These are phyloP conservation scores for Lagenidium giganteum DNA, from an alignment of 352 stramenopile genomes.

Conservation along the genomic window DNA sequence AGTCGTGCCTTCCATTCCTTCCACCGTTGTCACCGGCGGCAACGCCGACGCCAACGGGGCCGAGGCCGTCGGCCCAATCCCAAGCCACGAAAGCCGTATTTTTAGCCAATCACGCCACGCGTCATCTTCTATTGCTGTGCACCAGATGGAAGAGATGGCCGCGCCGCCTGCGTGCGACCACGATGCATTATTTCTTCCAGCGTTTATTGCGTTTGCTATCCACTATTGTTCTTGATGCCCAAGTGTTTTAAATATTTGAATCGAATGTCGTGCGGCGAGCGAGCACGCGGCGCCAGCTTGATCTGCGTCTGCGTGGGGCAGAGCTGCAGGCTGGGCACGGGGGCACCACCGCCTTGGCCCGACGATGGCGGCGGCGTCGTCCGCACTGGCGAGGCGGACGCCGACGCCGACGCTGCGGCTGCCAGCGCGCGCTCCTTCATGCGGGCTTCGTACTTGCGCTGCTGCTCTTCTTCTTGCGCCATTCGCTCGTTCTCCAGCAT, in stretches of 20 bases:
- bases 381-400: conserved; percentile 15
- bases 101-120: too few species aligned
- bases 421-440: conserved; percentile 15
- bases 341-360: conserved; percentile 16
- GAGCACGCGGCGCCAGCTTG: conserved; percentile 61
- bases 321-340: conserved; percentile 43
- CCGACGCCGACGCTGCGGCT: conserved; percentile 6
- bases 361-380: conserved; percentile 29
- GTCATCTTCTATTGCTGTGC: too few species aligned
- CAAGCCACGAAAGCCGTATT: too few species aligned
- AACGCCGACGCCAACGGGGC: too few species aligned
- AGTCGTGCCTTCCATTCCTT: too few species aligned
- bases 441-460: conserved; percentile 38
- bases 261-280: conserved; percentile 68
- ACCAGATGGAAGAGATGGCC: too few species aligned
- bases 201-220: too few species aligned
- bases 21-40: too few species aligned
- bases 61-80: too few species aligned
- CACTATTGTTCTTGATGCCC: conserved; percentile 63
- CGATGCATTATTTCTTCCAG: too few species aligned
- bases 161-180: too few species aligned
- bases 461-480: conserved; percentile 53
- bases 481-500: conserved; percentile 68
- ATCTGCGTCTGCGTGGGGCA: conserved; percentile 58
- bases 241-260: conserved; percentile 88